Base-by-base conservation (phyloP, 257 asterid genomes). In the Anisodus acutangulus region DNA sequence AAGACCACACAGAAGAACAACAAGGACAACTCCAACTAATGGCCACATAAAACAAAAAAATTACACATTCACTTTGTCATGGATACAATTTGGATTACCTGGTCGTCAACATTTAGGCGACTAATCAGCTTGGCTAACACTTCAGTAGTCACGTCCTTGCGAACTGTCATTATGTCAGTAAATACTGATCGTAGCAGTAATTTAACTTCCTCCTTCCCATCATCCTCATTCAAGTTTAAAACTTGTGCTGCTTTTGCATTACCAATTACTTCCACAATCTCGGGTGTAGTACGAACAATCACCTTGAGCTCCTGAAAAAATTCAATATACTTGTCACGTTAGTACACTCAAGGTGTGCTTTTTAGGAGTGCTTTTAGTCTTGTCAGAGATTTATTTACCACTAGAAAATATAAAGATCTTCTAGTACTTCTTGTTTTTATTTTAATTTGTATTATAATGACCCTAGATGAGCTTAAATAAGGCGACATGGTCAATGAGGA, bases 261-360 rank as follows among this genome's bases (percentile, higher is more conserved):
- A 59, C 97, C 97, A 83, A 94, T 91, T 87, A 94, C 94, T 89
- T 95, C 96, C 51, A 86, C 86, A 84, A 97, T 92, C 97, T 97
- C 99, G 5, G 99, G 99, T 72, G 95, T 97, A 82, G 82, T 89
- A 41, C 86, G 91, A 84, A 93, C 74, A 72, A 91, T 94, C 80
- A 83, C 80, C 88, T 94, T 94, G 53, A 97, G 94, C 89, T 97
- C 99, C 99, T 97, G 80, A 51, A 85, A 64, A 13, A 59, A 53
- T 68, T 66, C 72, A 76, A 41, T 57, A 62, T 9, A 31, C 64
- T 78, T 53, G 63, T 49, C 22, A 11, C 39, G 26, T 16, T 69
- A 16, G 78, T 41, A 39, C 47, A 69, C 12, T 43, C 15, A 68
- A 67, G 53, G 53, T 69, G 7, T 59, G 66, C 2, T 17, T 59